A percentile compares a stretch with the other conserved stretches of the same genome.
Evolutionary conservation across 1,284 basidiomycete genomes (phyloP).

Genomic region (Grifola frondosa): DNA sequence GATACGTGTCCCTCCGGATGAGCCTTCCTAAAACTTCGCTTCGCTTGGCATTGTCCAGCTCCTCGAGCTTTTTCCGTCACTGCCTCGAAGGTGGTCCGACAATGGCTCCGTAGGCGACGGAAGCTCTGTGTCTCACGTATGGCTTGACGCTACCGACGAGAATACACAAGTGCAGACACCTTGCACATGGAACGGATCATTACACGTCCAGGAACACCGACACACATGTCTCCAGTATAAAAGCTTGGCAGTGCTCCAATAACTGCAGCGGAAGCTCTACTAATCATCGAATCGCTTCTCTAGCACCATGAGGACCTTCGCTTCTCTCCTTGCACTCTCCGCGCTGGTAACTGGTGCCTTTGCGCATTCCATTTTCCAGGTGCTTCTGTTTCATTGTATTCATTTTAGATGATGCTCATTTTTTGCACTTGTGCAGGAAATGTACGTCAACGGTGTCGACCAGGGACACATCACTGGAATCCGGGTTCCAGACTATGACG

Average conservation of each 20-base stretch:
- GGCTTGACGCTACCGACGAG: too few relatives aligned
- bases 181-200: too few relatives aligned
- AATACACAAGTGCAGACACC: too few relatives aligned
- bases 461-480: conserved; percentile 49
- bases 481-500: conserved; percentile 49
- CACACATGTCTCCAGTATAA: conserved; percentile 16
- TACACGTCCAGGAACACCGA: too few relatives aligned
- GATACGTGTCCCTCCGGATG: conserved; percentile 11
- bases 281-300: conserved; percentile 4
- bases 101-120: neutral
- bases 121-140: conserved; percentile 7
- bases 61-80: conserved; percentile 5
- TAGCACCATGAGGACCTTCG: conserved; percentile 20
- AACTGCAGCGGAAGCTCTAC: conserved; percentile 4
- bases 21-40: conserved; percentile 21
- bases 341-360: conserved; percentile 29
- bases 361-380: conserved; percentile 53
- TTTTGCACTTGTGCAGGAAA: conserved; percentile 27
- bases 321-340: conserved; percentile 28
- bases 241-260: neutral
- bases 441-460: conserved; percentile 49
- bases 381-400: conserved; percentile 14
- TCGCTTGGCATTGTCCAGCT: neutral
- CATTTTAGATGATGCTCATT: neutral
- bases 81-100: conserved; percentile 1